These are phyloP conservation scores for Fusarium proliferatum DNA, from an alignment of 2,329 filamentous ascomycete species.

Conservation along the genomic window DNA sequence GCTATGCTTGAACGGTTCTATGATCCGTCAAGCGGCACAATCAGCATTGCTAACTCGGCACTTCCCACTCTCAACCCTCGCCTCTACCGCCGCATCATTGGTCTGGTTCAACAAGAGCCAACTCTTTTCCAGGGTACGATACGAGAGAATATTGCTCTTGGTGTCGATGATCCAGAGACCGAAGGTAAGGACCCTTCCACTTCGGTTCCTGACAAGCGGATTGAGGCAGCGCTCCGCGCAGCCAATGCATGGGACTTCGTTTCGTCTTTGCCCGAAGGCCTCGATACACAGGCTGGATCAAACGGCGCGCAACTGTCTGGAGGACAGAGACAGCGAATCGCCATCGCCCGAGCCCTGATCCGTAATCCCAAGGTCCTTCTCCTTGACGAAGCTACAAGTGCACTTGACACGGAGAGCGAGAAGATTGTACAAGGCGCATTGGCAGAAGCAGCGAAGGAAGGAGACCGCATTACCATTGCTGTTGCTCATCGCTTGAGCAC, in stretches of 20 bases:
- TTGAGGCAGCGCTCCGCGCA: conserved; percentile 59
- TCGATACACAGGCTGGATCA: conserved; percentile 70
- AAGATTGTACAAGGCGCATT: conserved; percentile 79
- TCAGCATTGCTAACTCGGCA: conserved; percentile 59
- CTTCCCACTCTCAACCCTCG: conserved; percentile 57
- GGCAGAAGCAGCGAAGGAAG: conserved; percentile 76
- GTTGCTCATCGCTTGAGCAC: conserved; percentile 93
- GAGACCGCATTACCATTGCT: conserved; percentile 59
- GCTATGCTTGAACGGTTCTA: conserved; percentile 61
- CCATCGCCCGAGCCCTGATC: conserved; percentile 73
- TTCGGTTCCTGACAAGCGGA: conserved; percentile 44
- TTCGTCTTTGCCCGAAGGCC: conserved; percentile 55
- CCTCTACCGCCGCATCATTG: conserved; percentile 63
- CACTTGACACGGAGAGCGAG: conserved; percentile 45
- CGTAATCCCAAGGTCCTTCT: conserved; percentile 42
- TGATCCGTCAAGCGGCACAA: conserved; percentile 56
- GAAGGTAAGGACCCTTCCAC: conserved; percentile 6
- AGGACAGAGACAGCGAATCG: conserved; percentile 74
- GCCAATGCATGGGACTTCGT: conserved; percentile 63
- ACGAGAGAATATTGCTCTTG: conserved; percentile 78
- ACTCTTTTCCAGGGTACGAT: conserved; percentile 83
- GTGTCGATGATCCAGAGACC: conserved; percentile 35
- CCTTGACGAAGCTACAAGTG: conserved; percentile 44
- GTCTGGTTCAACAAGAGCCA: conserved; percentile 69
- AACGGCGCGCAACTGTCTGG: conserved; percentile 74